Evolutionary conservation across 208 protist genomes (phyloP), one percentile per base, ranked within the genome.

Genomic region (Phytomonas sp.): DNA sequence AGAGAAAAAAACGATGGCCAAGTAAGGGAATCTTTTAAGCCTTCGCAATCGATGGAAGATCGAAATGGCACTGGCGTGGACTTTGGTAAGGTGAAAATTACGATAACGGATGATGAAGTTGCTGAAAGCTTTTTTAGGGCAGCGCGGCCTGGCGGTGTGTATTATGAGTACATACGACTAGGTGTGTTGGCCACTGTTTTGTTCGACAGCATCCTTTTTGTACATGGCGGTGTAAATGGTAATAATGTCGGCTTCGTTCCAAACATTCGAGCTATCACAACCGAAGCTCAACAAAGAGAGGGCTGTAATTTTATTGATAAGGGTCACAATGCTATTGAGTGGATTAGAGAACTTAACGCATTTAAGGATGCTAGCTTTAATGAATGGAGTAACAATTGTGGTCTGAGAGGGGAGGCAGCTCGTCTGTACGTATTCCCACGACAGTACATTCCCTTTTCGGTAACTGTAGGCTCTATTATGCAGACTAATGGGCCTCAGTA

Each of bases 151-250:
- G 88, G 86, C 7, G 88, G 88, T 0, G 85, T 88, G 3, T 93
- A 91, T 71, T 76, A 88, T 70, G 87, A 89, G 33, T 94, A 93
- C 71, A 60, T 97, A 23, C 77, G 75, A 12, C 66, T 65, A 5
- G 87, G 82, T 4, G 77, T 73, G 30, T 72, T 97, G 49, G 80
- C 71, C 49, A 68, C 73, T n/a, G 68, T 79, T 60, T 33, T 95
- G 11, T 49, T 49, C 40, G 82, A 84, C 60, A 79, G 82, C 31
- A 67, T 85, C 32, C 80, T 97, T n/a, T 97, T 97, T 62, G 81
- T 93, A 40, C 92, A 97, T 72, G 92, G 89, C 56, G 79, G 76
- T 31, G 76, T 97, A 31, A 84, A 75, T 30, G 78, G 80, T 63
- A 29, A 76, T 31, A 92, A 92, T 68, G 69, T 89, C 31, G 86